These are phyloP conservation scores for Pelagophyceae sp. DNA, from an alignment of 352 stramenopile genomes.

Conservation along the genomic window DNA sequence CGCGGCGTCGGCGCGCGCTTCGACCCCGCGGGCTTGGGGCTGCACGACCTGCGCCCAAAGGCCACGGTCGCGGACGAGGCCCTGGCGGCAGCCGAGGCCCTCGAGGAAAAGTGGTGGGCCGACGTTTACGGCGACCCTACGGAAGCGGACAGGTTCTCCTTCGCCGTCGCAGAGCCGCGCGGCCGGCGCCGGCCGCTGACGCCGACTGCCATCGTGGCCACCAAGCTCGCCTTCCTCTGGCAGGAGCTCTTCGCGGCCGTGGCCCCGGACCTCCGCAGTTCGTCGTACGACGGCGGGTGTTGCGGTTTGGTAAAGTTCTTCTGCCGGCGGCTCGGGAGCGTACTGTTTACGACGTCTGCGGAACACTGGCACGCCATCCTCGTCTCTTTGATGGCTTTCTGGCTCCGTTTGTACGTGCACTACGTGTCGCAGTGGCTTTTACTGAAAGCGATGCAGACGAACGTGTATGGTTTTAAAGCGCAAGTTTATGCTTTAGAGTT, in stretches of 20 bases:
- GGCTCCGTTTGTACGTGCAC: constrained; percentile 72
- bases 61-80: background rate
- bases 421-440: constrained; percentile 73
- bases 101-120: constrained; percentile 19
- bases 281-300: constrained; percentile 45
- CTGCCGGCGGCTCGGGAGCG: constrained; percentile 23
- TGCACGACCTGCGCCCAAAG: background rate
- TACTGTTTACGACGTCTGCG: constrained; percentile 36
- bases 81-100: background rate
- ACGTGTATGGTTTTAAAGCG: constrained; percentile 65
- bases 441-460: constrained; percentile 50
- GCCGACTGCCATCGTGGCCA: constrained; percentile 27
- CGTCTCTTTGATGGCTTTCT: constrained; percentile 60
- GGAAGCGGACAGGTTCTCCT: constrained; percentile 27
- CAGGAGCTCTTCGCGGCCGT: constrained; percentile 64
- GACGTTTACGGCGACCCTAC: background rate
- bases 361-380: constrained; percentile 27
- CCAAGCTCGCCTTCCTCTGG: constrained; percentile 64
- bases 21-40: constrained; percentile 24
- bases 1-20: constrained; percentile 30
- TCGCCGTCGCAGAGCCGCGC: constrained; percentile 2
- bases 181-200: constrained; percentile 20
- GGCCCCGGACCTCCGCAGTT: constrained; percentile 42
- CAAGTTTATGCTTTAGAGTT: constrained; percentile 56
- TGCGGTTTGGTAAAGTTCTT: background rate